Base-by-base conservation (phyloP, 805 yeast species). In the Saccharomycopsis javanensis region DNA sequence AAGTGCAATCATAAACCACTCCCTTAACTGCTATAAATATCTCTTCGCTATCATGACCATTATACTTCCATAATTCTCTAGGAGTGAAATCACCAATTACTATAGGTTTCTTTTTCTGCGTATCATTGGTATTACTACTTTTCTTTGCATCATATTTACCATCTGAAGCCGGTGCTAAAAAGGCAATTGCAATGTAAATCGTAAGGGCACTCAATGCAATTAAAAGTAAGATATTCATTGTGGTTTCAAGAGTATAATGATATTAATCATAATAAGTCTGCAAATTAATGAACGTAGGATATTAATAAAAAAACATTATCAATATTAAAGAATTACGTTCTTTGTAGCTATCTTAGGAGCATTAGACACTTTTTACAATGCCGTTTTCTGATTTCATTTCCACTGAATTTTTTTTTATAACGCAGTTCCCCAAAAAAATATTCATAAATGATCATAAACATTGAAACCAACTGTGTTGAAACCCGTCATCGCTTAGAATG, bases 21-120 rank as follows among this genome's bases (percentile, higher is more conserved):
- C 96, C 96, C 63, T 78, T 81, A n/a, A 92, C 88, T 0, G 88
- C 94, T 61, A 92, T 79, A 66, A 84, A 86, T n/a, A 92, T 88
- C 64, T 81, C 82, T 55, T 83, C 83, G 61, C 86, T 84, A 62
- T 86, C 89, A 55, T 74, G 79, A 1, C 98, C 98, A 69, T 92
- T 89, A 74, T 72, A 90, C 64, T 82, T 83, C 57, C 80, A 79
- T 27, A 92, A 73, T 1, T 88, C 79, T 57, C 73, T 68, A 28
- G 97, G 97, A 7, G 91, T 88, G 72, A 85, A 92, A 51, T 62
- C 62, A 18, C 76, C 77, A 54, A 70, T 74, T 0, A 75, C 74
- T 1, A 75, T 64, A 16, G 79, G 77, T 37, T 71, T 72, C 31
- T 61, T 54, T 42, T 42, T 23, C 27, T 20, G 15, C 6, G 48